A percentile compares a stretch with the other conserved stretches of the same genome.
Evolutionary conservation across 192 early-diverging fungal genomes (phyloP).

Genomic region (Gaertneriomyces semiglobifer): DNA sequence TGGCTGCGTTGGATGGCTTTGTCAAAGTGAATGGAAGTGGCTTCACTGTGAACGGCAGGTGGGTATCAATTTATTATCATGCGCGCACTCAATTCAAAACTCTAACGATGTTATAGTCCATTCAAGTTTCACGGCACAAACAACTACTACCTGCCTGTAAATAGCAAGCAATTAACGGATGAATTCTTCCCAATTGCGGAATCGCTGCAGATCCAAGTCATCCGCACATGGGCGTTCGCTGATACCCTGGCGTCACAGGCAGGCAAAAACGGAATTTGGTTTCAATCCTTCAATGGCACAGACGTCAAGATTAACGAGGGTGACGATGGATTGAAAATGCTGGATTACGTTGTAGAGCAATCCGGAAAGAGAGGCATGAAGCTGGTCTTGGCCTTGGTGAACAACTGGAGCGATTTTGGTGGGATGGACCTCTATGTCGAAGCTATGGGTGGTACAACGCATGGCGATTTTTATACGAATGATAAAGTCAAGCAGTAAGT

Average conservation of each 20-base stretch:
- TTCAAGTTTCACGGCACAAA: constrained; percentile 36
- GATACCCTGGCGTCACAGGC: constrained; percentile 11
- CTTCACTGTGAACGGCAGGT: too few relatives aligned
- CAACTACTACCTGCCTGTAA: constrained; percentile 30
- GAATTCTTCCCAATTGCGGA: constrained; percentile 17
- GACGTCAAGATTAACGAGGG: constrained; percentile 24
- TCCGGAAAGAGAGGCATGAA: constrained; percentile 25
- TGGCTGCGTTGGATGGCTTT: too few relatives aligned
- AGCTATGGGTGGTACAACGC: constrained; percentile 28
- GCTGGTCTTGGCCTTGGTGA: constrained; percentile 33
- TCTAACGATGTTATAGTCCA: neutral
- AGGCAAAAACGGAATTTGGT: constrained; percentile 25
- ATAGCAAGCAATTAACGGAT: constrained; percentile 13
- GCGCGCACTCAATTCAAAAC: too few relatives aligned
- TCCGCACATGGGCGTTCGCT: constrained; percentile 39
- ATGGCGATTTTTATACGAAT: constrained; percentile 38
- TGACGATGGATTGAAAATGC: constrained; percentile 21
- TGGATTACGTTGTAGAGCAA: constrained; percentile 35
- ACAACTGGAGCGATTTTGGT: constrained; percentile 43
- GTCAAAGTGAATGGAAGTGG: too few relatives aligned
- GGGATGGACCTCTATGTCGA: constrained; percentile 39
- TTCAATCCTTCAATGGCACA: constrained; percentile 4
- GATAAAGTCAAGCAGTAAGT: constrained; percentile 14
- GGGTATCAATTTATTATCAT: too few relatives aligned
- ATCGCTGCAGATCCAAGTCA: constrained; percentile 17